A percentile compares a stretch with the other conserved stretches of the same genome.
These are phyloP conservation scores for Epipyxis sp. DNA, from an alignment of 108 stramenopile genomes.

Conservation along the genomic window DNA sequence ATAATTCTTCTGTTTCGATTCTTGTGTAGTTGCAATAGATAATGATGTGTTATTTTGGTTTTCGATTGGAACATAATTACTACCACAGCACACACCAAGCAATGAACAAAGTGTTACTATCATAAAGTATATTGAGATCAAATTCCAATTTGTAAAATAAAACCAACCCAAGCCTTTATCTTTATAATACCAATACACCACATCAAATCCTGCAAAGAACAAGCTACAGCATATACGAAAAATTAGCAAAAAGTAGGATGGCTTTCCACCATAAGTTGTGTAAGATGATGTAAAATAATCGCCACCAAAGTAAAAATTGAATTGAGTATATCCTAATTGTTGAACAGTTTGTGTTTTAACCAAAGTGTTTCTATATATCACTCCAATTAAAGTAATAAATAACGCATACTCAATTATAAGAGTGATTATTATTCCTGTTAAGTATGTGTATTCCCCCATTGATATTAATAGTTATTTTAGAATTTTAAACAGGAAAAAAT, in stretches of 20 bases:
- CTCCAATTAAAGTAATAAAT: too few species aligned
- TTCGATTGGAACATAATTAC: background rate
- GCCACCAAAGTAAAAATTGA: background rate
- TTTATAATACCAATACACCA: too few species aligned
- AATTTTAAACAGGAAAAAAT: too few species aligned
- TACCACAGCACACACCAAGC: background rate
- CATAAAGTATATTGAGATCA: background rate
- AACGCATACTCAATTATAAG: too few species aligned
- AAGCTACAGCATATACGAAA: background rate
- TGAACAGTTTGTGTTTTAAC: too few species aligned
- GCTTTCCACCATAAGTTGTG: background rate
- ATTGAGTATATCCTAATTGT: too few species aligned
- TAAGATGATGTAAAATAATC: background rate
- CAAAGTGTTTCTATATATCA: too few species aligned
- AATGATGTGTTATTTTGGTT: background rate
- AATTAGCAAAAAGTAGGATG: background rate
- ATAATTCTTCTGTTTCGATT: background rate
- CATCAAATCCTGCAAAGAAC: too few species aligned
- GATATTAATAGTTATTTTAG: too few species aligned
- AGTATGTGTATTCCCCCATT: too few species aligned
- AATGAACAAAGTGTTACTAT: background rate
- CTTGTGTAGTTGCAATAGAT: background rate
- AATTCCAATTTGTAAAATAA: background rate
- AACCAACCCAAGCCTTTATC: too few species aligned
- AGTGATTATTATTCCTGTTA: too few species aligned